These are phyloP conservation scores for Rhizopus microsporus DNA, from an alignment of 371 early-diverging fungal genomes.

Conservation along the genomic window DNA sequence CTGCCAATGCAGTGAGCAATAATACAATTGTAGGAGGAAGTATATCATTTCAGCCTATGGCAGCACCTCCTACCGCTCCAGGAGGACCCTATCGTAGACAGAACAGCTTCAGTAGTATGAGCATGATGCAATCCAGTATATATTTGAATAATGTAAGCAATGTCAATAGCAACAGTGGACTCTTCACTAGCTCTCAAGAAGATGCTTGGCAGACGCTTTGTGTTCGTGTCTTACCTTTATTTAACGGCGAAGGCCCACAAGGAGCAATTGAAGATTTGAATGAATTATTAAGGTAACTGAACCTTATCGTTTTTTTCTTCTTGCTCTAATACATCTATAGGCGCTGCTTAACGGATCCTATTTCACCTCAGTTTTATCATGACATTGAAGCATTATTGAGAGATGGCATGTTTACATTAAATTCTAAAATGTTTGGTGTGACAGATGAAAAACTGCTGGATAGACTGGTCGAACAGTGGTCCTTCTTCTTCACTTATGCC, in stretches of 20 bases:
- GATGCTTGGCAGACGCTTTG: conserved; percentile 79
- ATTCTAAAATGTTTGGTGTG: conserved; percentile 70
- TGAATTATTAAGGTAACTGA: conserved; percentile 69
- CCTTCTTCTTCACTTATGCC: conserved; percentile 81
- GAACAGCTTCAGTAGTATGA: conserved; percentile 38
- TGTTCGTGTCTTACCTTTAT: conserved; percentile 76
- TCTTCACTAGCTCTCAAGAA: conserved; percentile 28
- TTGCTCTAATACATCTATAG: conserved; percentile 26
- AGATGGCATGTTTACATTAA: conserved; percentile 75
- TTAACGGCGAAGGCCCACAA: conserved; percentile 84
- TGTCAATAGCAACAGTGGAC: background rate
- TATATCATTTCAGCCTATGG: conserved; percentile 22
- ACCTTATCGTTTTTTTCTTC: background rate
- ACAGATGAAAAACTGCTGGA: conserved; percentile 72
- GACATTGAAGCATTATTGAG: conserved; percentile 66
- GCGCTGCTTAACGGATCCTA: conserved; percentile 60
- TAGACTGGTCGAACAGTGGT: conserved; percentile 83
- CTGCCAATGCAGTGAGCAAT: conserved; percentile 9
- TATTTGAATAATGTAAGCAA: background rate
- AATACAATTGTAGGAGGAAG: conserved; percentile 3
- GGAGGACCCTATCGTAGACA: conserved; percentile 30
- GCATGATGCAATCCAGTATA: conserved; percentile 2
- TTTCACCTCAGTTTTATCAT: conserved; percentile 46
- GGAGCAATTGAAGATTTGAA: conserved; percentile 84
- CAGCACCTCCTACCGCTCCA: conserved; percentile 13